phyloP scores from a whole-genome alignment of 495 filamentous ascomycete genomes.

The Hypoxylon crocopeplum region DNA sequence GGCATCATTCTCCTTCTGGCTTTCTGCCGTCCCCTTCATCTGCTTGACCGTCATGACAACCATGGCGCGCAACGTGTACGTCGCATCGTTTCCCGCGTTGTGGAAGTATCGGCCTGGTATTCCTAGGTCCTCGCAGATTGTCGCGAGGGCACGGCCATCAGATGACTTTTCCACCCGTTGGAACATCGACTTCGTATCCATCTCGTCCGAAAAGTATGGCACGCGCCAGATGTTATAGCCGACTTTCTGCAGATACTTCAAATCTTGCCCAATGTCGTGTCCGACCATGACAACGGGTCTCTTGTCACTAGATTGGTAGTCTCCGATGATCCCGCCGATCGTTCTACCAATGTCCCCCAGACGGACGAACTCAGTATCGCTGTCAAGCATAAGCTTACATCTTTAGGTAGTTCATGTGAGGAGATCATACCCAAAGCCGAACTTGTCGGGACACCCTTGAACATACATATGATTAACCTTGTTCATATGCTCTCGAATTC shows the following conservation, averaged over 20 bases:
- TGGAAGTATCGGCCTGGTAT: conserved; percentile 72
- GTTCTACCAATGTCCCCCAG: conserved; percentile 7
- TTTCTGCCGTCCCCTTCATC: conserved; percentile 7
- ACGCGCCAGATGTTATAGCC: conserved; percentile 64
- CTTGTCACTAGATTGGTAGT: conserved; percentile 34
- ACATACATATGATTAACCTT: conserved; percentile 70
- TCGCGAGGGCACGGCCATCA: conserved; percentile 61
- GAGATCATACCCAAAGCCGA: conserved; percentile 71
- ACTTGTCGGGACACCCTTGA: conserved; percentile 71
- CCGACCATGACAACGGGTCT: conserved; percentile 81
- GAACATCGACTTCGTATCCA: conserved; percentile 77
- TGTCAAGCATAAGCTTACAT: conserved; percentile 34
- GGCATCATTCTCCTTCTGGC: neutral
- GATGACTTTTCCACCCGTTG: conserved; percentile 58
- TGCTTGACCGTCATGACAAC: conserved; percentile 67
- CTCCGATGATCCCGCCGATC: conserved; percentile 40
- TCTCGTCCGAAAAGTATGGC: conserved; percentile 62
- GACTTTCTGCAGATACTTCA: conserved; percentile 66
- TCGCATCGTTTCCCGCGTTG: conserved; percentile 95
- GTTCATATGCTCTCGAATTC: conserved; percentile 71
- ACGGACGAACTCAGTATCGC: conserved; percentile 44
- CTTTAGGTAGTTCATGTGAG: conserved; percentile 2
- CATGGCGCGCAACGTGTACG: conserved; percentile 80
- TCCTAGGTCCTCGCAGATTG: conserved; percentile 67
- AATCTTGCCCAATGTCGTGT: conserved; percentile 71